Percentiles rank a stretch among this genome's conserved stretches.
Conservation (phyloP, 331 rosid species). For the Arachis monticola region DNA sequence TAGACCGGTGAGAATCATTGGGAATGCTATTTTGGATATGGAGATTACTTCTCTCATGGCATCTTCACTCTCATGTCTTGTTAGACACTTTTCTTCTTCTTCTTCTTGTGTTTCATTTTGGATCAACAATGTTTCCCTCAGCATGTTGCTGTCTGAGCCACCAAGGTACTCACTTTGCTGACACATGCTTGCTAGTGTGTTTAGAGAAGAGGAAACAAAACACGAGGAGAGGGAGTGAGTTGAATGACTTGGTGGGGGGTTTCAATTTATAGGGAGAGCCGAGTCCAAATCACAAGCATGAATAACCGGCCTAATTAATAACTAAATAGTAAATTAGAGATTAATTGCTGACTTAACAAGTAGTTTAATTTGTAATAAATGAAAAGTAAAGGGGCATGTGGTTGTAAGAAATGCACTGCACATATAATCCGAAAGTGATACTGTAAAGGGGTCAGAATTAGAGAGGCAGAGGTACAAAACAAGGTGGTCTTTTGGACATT, state of each 20-base stretch:
- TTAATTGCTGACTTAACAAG: background rate
- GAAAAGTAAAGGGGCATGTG: background rate
- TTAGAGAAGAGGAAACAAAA: conserved; percentile 18
- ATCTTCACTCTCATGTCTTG: conserved; percentile 25
- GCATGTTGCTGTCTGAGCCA: conserved; percentile 27
- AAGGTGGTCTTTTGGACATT: conserved; percentile 43
- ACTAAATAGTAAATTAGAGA: too few species aligned
- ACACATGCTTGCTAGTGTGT: conserved; percentile 43
- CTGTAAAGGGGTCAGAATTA: conserved; percentile 29
- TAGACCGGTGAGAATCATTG: conserved; percentile 87
- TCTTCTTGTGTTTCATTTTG: conserved; percentile 26
- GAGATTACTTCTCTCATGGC: conserved; percentile 56
- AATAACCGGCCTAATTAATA: too few species aligned
- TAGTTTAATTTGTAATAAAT: conserved; percentile 19
- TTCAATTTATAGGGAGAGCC: conserved; percentile 9
- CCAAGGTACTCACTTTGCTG: conserved; percentile 30
- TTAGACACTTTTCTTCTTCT: background rate
- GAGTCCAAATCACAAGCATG: too few species aligned
- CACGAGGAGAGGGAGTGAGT: background rate
- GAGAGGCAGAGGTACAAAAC: conserved; percentile 35
- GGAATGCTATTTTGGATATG: conserved; percentile 69
- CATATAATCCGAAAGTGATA: conserved; percentile 15
- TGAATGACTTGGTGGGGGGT: conserved; percentile 6
- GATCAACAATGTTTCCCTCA: conserved; percentile 49
- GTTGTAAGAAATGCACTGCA: too few species aligned